phyloP scores from a whole-genome alignment of 495 filamentous ascomycete species.

The Cercophora sp. region DNA sequence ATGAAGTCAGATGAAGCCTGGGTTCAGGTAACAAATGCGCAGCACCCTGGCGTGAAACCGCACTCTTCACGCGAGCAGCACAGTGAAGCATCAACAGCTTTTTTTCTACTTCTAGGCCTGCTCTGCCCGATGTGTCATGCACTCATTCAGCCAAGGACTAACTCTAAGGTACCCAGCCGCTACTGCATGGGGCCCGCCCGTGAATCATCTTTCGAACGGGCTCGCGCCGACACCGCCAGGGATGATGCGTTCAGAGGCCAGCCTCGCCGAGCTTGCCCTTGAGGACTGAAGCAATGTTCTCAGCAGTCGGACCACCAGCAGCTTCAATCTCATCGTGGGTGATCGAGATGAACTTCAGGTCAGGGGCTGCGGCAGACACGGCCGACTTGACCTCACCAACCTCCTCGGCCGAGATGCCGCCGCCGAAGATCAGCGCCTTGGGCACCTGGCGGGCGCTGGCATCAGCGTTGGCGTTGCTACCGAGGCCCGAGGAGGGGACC shows the following conservation, averaged over 20 bases:
- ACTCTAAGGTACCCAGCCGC: too few relatives aligned
- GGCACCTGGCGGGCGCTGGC: slow-evolving; percentile 19
- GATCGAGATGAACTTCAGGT: slow-evolving; percentile 17
- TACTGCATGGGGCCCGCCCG: too few relatives aligned
- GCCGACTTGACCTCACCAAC: slow-evolving; percentile 14
- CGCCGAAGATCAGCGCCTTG: slow-evolving; percentile 26
- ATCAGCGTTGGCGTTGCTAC: slow-evolving; percentile 18
- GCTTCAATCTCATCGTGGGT: slow-evolving; percentile 21
- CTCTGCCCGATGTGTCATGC: too few relatives aligned
- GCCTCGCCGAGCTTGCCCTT: slow-evolving; percentile 17
- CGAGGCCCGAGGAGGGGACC: slow-evolving; percentile 12
- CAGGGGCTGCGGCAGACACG: slow-evolving; percentile 9
- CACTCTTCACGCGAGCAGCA: too few relatives aligned
- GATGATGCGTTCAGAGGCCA: background rate
- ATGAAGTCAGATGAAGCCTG: too few relatives aligned
- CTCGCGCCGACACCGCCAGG: too few relatives aligned
- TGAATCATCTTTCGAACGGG: too few relatives aligned
- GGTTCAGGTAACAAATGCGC: too few relatives aligned
- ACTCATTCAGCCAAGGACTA: too few relatives aligned
- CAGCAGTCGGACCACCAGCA: slow-evolving; percentile 22
- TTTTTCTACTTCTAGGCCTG: too few relatives aligned
- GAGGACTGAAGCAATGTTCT: slow-evolving; percentile 16
- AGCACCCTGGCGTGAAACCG: too few relatives aligned
- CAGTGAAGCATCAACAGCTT: too few relatives aligned
- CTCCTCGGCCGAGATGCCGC: slow-evolving; percentile 18